Conservation (phyloP, 2,329 filamentous ascomycete species). For the Hortaea werneckii region DNA sequence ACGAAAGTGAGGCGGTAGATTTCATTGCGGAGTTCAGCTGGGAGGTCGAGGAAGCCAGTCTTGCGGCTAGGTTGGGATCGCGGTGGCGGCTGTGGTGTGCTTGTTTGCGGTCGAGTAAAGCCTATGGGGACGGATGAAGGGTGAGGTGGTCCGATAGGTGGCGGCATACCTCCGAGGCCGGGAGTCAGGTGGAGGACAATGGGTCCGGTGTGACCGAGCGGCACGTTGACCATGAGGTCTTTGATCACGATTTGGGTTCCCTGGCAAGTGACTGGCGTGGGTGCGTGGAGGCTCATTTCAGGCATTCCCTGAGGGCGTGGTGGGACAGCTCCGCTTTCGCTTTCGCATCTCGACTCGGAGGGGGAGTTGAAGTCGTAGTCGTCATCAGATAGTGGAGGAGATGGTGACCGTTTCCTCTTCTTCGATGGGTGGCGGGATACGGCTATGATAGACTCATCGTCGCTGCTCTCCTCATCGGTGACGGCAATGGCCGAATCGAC, state of each 20-base stretch:
- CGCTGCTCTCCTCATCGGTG: conserved; percentile 24
- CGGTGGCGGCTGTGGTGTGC: not conserved
- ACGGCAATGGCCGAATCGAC: conserved; percentile 30
- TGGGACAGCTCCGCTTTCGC: not conserved
- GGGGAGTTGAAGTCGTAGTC: not conserved
- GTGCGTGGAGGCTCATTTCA: not conserved
- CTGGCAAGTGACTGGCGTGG: not conserved
- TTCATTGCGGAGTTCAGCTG: conserved; percentile 37
- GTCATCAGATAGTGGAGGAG: not conserved
- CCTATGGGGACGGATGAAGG: not conserved
- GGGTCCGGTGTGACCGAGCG: conserved; percentile 35
- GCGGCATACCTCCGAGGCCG: conserved; percentile 5
- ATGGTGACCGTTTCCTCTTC: conserved; percentile 20
- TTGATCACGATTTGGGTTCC: conserved; percentile 17
- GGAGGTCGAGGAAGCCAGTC: conserved; percentile 28
- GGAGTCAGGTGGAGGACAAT: conserved; percentile 30
- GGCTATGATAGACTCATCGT: conserved; percentile 19
- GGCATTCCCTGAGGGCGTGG: not conserved
- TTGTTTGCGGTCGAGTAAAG: not conserved
- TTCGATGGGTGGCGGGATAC: not conserved
- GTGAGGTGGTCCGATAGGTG: not conserved
- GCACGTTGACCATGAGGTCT: conserved; percentile 36
- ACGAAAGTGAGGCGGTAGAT: conserved; percentile 38
- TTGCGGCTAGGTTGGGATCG: not conserved
- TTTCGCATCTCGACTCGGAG: not conserved